These are phyloP conservation scores for Alectoria sarmentosa DNA, from an alignment of 495 filamentous ascomycete genomes.

Conservation along the genomic window DNA sequence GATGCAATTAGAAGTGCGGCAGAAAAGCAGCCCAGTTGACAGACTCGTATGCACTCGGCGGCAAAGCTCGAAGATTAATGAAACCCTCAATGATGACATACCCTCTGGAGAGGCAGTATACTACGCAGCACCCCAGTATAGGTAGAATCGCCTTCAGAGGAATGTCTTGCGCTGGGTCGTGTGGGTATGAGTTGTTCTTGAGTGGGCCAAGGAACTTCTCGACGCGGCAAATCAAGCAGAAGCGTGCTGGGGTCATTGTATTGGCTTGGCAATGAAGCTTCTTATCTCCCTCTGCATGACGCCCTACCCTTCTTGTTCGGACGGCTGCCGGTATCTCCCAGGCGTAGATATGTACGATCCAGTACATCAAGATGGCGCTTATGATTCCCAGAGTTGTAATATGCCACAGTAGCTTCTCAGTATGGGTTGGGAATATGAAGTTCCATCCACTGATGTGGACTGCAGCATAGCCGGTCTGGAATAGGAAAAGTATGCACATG, in stretches of 20 bases:
- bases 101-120: background rate
- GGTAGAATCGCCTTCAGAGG: slow-evolving; percentile 14
- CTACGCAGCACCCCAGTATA: slow-evolving; percentile 1
- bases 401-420: slow-evolving; percentile 23
- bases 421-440: slow-evolving; percentile 23
- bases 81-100: slow-evolving; percentile 17
- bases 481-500: slow-evolving; percentile 7
- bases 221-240: too few species aligned
- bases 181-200: too few species aligned
- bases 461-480: slow-evolving; percentile 19
- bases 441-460: slow-evolving; percentile 26
- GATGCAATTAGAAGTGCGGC: slow-evolving; percentile 12
- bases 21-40: slow-evolving; percentile 16
- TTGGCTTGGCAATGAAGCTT: too few species aligned
- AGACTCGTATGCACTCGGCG: slow-evolving; percentile 15
- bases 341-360: slow-evolving; percentile 8
- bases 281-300: too few species aligned
- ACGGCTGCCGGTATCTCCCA: background rate
- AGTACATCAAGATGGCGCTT: background rate
- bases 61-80: slow-evolving; percentile 11
- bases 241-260: too few species aligned
- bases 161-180: slow-evolving; percentile 3
- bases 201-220: too few species aligned
- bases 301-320: too few species aligned
- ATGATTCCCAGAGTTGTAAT: slow-evolving; percentile 17